Evolutionary conservation across 257 asterid genomes (phyloP).

Genomic region (Echium plantagineum): DNA sequence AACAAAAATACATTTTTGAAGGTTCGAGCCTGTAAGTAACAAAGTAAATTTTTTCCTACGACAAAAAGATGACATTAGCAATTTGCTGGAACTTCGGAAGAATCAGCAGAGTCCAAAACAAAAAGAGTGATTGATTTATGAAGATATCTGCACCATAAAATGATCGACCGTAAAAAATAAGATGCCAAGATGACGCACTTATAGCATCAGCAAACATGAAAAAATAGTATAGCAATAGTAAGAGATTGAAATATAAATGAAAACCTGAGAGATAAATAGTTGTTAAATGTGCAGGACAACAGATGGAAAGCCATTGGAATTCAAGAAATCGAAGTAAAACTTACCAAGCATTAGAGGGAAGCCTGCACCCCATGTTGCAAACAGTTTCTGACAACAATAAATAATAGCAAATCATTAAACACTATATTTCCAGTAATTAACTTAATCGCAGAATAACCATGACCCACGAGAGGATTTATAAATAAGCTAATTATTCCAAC

Average conservation of each 20-base stretch:
- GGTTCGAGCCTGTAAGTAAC: conserved; percentile 53
- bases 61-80: conserved; percentile 81
- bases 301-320: not conserved
- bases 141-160: conserved; percentile 96
- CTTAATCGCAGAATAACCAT: not conserved
- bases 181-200: conserved; percentile 16
- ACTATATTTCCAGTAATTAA: not conserved
- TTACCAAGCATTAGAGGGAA: not conserved
- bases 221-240: not conserved
- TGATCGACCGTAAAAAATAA: conserved; percentile 36
- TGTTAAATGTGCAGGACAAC: too few species aligned
- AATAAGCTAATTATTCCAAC: too few species aligned
- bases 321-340: not conserved
- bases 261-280: too few species aligned
- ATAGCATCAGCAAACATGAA: conserved; percentile 13
- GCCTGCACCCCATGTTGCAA: not conserved
- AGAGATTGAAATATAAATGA: too few species aligned
- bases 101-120: conserved; percentile 87
- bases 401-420: not conserved
- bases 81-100: conserved; percentile 87
- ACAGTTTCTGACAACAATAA: not conserved
- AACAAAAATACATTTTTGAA: conserved; percentile 45
- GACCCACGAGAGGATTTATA: too few species aligned
- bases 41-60: conserved; percentile 33
- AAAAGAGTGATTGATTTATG: conserved; percentile 73